Conservation (phyloP, 106 monocot genomes). For the Ottelia alismoides region DNA sequence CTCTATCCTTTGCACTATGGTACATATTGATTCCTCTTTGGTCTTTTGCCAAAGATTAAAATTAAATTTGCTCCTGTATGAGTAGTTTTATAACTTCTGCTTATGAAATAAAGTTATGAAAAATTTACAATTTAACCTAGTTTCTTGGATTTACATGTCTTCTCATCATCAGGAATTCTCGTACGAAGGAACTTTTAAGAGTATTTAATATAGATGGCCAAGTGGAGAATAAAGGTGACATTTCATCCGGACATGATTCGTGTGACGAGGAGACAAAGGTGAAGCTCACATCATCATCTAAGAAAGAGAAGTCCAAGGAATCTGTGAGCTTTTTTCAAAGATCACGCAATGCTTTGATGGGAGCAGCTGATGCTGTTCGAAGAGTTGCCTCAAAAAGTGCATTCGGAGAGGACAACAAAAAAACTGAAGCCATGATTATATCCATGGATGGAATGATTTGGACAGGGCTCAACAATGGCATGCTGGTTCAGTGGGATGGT, state of each 20-base stretch:
- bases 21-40: no score
- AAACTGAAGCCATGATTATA: constrained; percentile 55
- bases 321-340: constrained; percentile 82
- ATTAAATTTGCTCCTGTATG: no score
- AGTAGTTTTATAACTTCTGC: no score
- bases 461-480: constrained; percentile 78
- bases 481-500: constrained; percentile 84
- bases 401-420: constrained; percentile 65
- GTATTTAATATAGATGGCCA: constrained; percentile 89
- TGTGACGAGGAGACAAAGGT: constrained; percentile 71
- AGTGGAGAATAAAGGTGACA: constrained; percentile 48
- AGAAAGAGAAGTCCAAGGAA: constrained; percentile 76
- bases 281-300: constrained; percentile 47
- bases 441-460: constrained; percentile 71
- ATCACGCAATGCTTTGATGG: constrained; percentile 85
- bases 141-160: no score
- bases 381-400: constrained; percentile 77
- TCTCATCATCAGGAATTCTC: constrained; percentile 56
- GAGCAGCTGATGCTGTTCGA: constrained; percentile 92
- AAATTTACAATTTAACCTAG: no score
- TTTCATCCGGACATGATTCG: constrained; percentile 28
- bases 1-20: constrained; percentile 70
- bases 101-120: no score
- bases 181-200: constrained; percentile 80
- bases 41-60: no score